Evolutionary conservation across 495 filamentous ascomycete species (phyloP), one percentile per base, ranked within the genome.

Genomic region (Echria macrotheca): DNA sequence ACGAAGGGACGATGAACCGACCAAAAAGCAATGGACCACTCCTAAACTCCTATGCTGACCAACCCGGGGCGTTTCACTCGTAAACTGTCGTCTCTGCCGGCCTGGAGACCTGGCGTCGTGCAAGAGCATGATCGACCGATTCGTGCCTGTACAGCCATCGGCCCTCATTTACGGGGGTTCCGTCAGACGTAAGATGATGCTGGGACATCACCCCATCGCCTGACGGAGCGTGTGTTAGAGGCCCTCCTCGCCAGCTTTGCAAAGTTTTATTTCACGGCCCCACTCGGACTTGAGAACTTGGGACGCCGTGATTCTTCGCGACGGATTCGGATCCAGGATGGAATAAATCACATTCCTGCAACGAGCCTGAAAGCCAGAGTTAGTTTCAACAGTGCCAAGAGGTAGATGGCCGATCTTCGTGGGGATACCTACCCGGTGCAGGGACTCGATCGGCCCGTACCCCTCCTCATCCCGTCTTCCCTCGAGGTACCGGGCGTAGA

Each of bases 281-380:
- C 94, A 98, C 71, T 98, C 94, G 17, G 93, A 96, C 64, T 95
- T 95, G 55, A 98, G 80, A 35, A 97, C 89, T 69, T 97, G 93
- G 6, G 89, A 89, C 49, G 93, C 90, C 35, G 90, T 96, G 67
- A 97, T 93, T 59, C 93, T 88, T 53, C 93, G 85, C 35, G 77
- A 77, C 21, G 86, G 82, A 63, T 97, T 96, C n/a, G 94, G 93
- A 63, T 97, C 93, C 14, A 98, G 76, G 53, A 97, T 96, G 17
- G 90, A 96, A 68, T 98, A 98, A 61, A 98, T 96, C 56, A 98
- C 93, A 59, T 98, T 97, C 18, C 94, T 86, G 69, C 93, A 97
- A 57, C 91, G 90, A 60, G 89, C 89, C 93, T 98, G 63, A 19
- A 22, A 26, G 38, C 23, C 25, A 23, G 24, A 51, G 47, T 50